Conservation (phyloP, 208 protist species). For the Acanthamoeba castellanii region DNA sequence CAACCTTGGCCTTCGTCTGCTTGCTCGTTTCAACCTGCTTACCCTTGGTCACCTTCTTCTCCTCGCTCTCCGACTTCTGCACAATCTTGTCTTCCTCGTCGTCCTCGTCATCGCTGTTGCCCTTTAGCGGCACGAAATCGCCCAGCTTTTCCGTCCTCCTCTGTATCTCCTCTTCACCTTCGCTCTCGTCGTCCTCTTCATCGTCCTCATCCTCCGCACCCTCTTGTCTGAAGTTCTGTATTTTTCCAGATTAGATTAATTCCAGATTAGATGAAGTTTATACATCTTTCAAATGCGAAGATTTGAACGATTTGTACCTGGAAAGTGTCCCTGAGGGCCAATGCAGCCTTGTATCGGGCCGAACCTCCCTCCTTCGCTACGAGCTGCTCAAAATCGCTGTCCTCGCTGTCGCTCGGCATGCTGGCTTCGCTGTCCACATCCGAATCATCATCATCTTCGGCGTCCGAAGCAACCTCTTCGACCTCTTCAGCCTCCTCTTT, state of each 20-base stretch:
- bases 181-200: neutral
- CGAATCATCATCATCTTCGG: conserved; percentile 6
- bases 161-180: neutral
- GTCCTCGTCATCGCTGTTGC: conserved; percentile 33
- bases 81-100: neutral
- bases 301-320: neutral
- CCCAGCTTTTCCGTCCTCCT: neutral
- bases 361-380: neutral
- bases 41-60: neutral
- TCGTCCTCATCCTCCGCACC: neutral
- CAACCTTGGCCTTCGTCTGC: neutral
- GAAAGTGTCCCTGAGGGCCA: conserved; percentile 23
- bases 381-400: conserved; percentile 26
- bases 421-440: conserved; percentile 19
- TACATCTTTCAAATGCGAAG: neutral
- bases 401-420: conserved; percentile 28
- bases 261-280: neutral
- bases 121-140: neutral
- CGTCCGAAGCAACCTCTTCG: neutral
- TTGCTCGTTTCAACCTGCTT: conserved; percentile 9
- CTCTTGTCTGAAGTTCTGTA: conserved; percentile 28
- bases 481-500: neutral
- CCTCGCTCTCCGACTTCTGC: neutral
- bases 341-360: conserved; percentile 31
- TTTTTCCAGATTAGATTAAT: neutral